Conservation (phyloP, 495 filamentous ascomycete genomes). For the Chaetomium tenue region DNA sequence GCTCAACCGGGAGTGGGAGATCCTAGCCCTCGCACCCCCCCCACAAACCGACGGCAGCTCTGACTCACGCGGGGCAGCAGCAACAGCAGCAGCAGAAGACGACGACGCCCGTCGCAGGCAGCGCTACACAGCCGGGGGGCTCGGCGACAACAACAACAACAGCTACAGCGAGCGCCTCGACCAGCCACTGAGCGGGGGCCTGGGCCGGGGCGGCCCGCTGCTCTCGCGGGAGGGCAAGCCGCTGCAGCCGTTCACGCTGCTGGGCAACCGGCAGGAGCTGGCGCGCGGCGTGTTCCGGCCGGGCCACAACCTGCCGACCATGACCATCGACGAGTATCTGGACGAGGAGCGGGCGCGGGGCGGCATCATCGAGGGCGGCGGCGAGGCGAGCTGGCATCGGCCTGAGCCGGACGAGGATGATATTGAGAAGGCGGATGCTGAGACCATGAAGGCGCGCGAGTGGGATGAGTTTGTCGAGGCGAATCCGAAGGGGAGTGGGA, state of each 20-base stretch:
- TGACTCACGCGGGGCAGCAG: too few species aligned
- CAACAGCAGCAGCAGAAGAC: slow-evolving; percentile 23
- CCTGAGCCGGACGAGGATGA: slow-evolving; percentile 86
- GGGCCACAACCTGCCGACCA: slow-evolving; percentile 91
- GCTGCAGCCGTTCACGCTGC: slow-evolving; percentile 83
- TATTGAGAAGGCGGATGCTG: slow-evolving; percentile 75
- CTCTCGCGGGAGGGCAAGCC: slow-evolving; percentile 82
- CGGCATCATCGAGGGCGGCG: slow-evolving; percentile 89
- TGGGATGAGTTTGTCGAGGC: slow-evolving; percentile 96
- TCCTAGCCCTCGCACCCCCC: slow-evolving; percentile 68
- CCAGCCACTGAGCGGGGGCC: slow-evolving; percentile 42
- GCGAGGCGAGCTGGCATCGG: slow-evolving; percentile 66
- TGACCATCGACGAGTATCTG: slow-evolving; percentile 96
- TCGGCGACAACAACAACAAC: slow-evolving; percentile 52
- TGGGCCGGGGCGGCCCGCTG: slow-evolving; percentile 63
- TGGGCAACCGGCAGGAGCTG: slow-evolving; percentile 73
- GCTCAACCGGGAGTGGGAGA: slow-evolving; percentile 75
- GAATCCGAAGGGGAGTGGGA: slow-evolving; percentile 83
- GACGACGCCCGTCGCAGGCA: slow-evolving; percentile 53
- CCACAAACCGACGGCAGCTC: background rate
- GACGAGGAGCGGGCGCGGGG: slow-evolving; percentile 85
- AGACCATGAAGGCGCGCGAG: slow-evolving; percentile 87
- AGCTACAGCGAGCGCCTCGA: slow-evolving; percentile 79
- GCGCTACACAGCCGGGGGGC: slow-evolving; percentile 8
- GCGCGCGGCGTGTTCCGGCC: slow-evolving; percentile 83